These are phyloP conservation scores for Aureobasidium subglaciale DNA, from an alignment of 2,329 filamentous ascomycete species.

Conservation along the genomic window DNA sequence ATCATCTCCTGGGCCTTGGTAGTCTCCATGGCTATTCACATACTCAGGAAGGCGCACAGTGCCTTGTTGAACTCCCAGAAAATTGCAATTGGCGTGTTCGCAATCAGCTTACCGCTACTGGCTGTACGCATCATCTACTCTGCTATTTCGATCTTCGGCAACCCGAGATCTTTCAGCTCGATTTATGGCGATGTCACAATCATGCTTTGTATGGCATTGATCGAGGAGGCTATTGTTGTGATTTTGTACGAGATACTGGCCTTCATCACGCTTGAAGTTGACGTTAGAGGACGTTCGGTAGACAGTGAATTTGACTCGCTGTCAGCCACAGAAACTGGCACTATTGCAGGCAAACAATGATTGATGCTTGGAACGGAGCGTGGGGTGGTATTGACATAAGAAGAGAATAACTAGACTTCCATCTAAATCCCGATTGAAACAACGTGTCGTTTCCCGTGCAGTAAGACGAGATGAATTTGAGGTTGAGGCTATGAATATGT, in stretches of 20 bases:
- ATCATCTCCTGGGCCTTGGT: conserved; percentile 17
- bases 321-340: not conserved
- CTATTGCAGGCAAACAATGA: not conserved
- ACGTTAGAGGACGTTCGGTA: not conserved
- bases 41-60: conserved; percentile 6
- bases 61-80: conserved; percentile 12
- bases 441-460: too few relatives aligned
- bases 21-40: conserved; percentile 16
- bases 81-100: conserved; percentile 20
- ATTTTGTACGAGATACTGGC: conserved; percentile 8
- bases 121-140: conserved; percentile 32
- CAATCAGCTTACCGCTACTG: conserved; percentile 24
- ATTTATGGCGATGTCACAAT: conserved; percentile 4
- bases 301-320: not conserved
- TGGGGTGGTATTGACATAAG: too few relatives aligned
- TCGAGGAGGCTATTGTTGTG: conserved; percentile 4
- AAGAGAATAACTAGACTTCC: too few relatives aligned
- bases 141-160: conserved; percentile 19
- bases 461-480: too few relatives aligned
- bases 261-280: conserved; percentile 1
- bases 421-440: too few relatives aligned
- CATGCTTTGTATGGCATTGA: conserved; percentile 8
- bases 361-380: too few relatives aligned
- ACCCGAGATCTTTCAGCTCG: conserved; percentile 15
- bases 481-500: too few relatives aligned